These are phyloP conservation scores for Tylopilus sp. DNA, from an alignment of 768 basidiomycete genomes.

Conservation along the genomic window DNA sequence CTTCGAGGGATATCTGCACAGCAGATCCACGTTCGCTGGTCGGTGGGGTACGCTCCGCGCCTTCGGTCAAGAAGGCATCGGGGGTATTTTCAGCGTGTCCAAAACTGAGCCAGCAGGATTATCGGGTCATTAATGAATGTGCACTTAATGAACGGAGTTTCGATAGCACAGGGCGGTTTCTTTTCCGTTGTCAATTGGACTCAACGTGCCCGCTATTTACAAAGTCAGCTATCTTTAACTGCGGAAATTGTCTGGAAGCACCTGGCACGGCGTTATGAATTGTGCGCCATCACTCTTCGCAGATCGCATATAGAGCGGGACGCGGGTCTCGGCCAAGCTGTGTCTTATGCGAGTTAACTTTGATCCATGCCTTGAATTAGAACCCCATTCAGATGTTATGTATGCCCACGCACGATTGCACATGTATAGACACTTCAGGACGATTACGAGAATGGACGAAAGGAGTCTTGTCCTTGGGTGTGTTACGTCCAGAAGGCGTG, in stretches of 20 bases:
- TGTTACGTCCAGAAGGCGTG: slow-evolving; percentile 18
- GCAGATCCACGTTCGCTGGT: slow-evolving; percentile 49
- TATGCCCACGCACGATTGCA: slow-evolving; percentile 7
- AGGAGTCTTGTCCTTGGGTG: neutral
- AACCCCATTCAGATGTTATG: slow-evolving; percentile 8
- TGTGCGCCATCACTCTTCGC: slow-evolving; percentile 1
- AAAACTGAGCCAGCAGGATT: slow-evolving; percentile 35
- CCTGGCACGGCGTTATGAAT: slow-evolving; percentile 16
- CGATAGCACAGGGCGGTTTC: slow-evolving; percentile 2
- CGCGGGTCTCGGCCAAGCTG: slow-evolving; percentile 11
- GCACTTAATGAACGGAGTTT: slow-evolving; percentile 25
- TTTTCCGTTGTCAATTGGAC: neutral
- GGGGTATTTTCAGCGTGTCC: slow-evolving; percentile 58
- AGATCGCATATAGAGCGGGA: slow-evolving; percentile 19
- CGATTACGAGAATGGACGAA: slow-evolving; percentile 16
- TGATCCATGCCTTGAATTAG: slow-evolving; percentile 20
- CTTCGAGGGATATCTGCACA: slow-evolving; percentile 54
- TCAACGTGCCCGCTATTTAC: slow-evolving; percentile 3
- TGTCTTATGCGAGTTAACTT: slow-evolving; percentile 18
- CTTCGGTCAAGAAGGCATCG: slow-evolving; percentile 33
- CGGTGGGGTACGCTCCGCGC: slow-evolving; percentile 43
- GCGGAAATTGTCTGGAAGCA: slow-evolving; percentile 20
- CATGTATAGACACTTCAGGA: slow-evolving; percentile 2
- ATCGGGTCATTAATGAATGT: slow-evolving; percentile 27
- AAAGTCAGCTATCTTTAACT: slow-evolving; percentile 15